These are phyloP conservation scores for Rhododendron ovatum DNA, from an alignment of 148 eudicot species.

Conservation along the genomic window DNA sequence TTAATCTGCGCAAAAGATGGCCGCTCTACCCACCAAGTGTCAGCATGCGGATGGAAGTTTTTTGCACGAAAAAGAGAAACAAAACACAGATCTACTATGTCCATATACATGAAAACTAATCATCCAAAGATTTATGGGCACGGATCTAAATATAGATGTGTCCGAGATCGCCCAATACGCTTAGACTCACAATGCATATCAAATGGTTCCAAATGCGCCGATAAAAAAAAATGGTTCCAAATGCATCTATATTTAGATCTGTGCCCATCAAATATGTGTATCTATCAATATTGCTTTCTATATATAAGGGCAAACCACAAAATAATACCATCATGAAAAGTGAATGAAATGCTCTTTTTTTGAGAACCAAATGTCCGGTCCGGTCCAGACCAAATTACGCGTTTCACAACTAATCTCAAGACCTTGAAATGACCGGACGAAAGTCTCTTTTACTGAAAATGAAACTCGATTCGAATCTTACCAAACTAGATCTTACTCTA, in stretches of 20 bases:
- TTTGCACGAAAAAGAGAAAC: slow-evolving; percentile 5
- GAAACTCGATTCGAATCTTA: neutral
- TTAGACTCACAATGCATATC: neutral
- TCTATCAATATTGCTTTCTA: neutral
- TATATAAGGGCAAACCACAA: neutral
- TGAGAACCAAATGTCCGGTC: neutral
- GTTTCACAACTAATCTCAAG: neutral
- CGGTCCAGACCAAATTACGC: neutral
- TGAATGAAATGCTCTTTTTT: neutral
- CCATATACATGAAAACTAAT: neutral
- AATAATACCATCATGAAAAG: neutral
- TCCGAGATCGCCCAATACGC: neutral
- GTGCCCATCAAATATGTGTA: neutral
- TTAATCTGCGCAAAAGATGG: slow-evolving; percentile 19
- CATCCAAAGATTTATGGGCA: neutral
- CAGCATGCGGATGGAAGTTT: slow-evolving; percentile 24
- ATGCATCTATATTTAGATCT: no score
- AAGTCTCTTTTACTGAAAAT: neutral
- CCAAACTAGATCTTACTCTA: neutral
- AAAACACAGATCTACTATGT: neutral
- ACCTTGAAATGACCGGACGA: neutral
- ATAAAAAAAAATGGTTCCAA: no score
- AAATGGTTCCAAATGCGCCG: neutral
- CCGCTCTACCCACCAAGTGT: slow-evolving; percentile 12
- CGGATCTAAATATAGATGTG: neutral